Percentiles rank a stretch among this genome's conserved stretches.
phyloP scores from a whole-genome alignment of 805 yeast species.

The Maudiozyma serrabonitensis region DNA sequence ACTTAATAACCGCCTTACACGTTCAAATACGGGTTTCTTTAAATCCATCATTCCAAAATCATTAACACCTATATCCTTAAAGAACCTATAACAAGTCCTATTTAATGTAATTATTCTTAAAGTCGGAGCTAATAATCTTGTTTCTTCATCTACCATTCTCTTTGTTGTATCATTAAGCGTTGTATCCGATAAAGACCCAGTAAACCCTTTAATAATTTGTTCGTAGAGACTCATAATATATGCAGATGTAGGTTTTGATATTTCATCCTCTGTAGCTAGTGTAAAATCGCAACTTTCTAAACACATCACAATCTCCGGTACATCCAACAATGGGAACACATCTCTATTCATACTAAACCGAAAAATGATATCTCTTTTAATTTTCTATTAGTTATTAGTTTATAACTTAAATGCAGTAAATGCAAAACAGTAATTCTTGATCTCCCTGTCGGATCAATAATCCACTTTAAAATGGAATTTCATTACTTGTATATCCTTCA shows the following conservation, averaged over 20 bases:
- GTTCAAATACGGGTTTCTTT: slow-evolving; percentile 61
- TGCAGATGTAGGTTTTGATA: slow-evolving; percentile 47
- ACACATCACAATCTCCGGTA: slow-evolving; percentile 48
- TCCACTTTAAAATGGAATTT: too few species aligned
- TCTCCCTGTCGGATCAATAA: too few species aligned
- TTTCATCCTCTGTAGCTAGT: slow-evolving; percentile 48
- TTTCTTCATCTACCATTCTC: slow-evolving; percentile 2
- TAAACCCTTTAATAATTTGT: slow-evolving; percentile 51
- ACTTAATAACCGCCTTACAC: slow-evolving; percentile 59
- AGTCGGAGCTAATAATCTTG: slow-evolving; percentile 13
- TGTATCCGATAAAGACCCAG: slow-evolving; percentile 38
- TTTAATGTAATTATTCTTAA: slow-evolving; percentile 47
- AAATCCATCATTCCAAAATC: slow-evolving; percentile 72
- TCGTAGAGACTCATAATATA: slow-evolving; percentile 47
- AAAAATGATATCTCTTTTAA: neutral
- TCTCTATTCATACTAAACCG: slow-evolving; percentile 30
- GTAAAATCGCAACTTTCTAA: slow-evolving; percentile 51
- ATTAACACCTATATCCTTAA: slow-evolving; percentile 62
- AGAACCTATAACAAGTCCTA: slow-evolving; percentile 49
- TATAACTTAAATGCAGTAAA: too few species aligned
- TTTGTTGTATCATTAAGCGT: slow-evolving; percentile 2
- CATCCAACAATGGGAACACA: slow-evolving; percentile 53
- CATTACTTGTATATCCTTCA: too few species aligned
- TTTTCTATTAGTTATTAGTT: neutral
- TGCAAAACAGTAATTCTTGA: too few species aligned